phyloP scores from a whole-genome alignment of 768 basidiomycete genomes.

The Pleurotus salmoneostramineus region DNA sequence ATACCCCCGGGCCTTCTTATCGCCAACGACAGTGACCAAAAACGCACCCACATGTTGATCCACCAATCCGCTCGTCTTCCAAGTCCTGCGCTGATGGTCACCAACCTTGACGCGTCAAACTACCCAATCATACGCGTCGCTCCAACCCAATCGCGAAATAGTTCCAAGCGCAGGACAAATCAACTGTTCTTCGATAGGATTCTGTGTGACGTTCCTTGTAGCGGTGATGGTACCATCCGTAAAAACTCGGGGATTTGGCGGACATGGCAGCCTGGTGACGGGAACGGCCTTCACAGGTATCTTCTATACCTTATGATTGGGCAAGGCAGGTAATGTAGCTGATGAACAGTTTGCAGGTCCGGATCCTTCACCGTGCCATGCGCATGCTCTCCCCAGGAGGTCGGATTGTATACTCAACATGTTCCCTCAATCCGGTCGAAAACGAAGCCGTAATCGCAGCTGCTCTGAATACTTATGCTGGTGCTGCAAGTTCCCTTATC shows the following conservation, averaged over 20 bases:
- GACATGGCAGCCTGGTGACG: constrained; percentile 84
- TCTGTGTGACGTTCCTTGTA: constrained; percentile 95
- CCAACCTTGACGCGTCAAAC: constrained; percentile 91
- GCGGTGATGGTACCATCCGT: constrained; percentile 92
- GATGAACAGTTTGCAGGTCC: constrained; percentile 71
- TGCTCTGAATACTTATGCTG: constrained; percentile 67
- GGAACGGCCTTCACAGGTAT: constrained; percentile 86
- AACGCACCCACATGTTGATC: constrained; percentile 92
- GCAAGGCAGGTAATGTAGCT: too few relatives aligned
- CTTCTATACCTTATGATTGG: not conserved
- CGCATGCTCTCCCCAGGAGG: constrained; percentile 79
- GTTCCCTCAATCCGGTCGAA: constrained; percentile 94
- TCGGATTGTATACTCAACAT: constrained; percentile 95
- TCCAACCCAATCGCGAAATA: not conserved
- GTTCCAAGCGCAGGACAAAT: constrained; percentile 14
- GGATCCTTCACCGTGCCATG: constrained; percentile 93
- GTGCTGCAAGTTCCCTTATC: constrained; percentile 30
- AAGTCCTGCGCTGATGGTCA: constrained; percentile 89
- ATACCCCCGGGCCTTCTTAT: constrained; percentile 84
- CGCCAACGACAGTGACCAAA: constrained; percentile 94
- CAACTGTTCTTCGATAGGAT: constrained; percentile 88
- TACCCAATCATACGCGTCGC: constrained; percentile 66
- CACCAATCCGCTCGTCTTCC: constrained; percentile 96
- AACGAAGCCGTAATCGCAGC: constrained; percentile 95
- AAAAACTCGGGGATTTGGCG: constrained; percentile 98